phyloP scores from a whole-genome alignment of 2,329 filamentous ascomycete genomes.

The Diaporthe vexans region DNA sequence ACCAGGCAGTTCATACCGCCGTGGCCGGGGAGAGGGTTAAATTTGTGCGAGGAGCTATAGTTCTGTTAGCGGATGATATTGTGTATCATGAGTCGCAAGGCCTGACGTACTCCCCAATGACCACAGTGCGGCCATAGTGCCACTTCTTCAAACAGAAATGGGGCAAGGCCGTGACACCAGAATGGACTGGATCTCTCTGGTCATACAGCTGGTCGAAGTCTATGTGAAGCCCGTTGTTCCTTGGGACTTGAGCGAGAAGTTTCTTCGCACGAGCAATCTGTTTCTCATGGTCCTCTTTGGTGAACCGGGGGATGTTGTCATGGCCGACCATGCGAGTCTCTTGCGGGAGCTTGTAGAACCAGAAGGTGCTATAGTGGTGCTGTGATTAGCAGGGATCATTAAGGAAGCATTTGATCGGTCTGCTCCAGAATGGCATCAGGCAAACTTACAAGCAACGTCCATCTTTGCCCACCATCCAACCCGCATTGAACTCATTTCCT shows the following conservation, averaged over 20 bases:
- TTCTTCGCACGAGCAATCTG: neutral
- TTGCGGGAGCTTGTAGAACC: neutral
- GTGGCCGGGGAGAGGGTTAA: constrained; percentile 19
- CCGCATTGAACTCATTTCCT: neutral
- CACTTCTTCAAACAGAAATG: constrained; percentile 52
- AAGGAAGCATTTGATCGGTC: fast-evolving
- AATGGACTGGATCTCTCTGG: constrained; percentile 35
- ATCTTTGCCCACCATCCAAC: constrained; percentile 18
- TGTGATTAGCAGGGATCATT: neutral
- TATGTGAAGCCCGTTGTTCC: constrained; percentile 36
- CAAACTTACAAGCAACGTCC: neutral
- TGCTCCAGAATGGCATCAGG: neutral
- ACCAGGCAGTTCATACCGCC: constrained; percentile 25
- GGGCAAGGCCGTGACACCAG: constrained; percentile 51
- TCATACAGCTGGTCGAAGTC: constrained; percentile 40
- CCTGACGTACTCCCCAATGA: constrained; percentile 47
- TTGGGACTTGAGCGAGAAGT: constrained; percentile 16
- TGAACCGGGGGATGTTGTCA: constrained; percentile 40
- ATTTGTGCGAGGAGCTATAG: constrained; percentile 4
- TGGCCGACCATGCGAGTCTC: constrained; percentile 11
- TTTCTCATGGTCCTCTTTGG: constrained; percentile 34
- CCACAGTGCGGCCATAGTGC: constrained; percentile 50
- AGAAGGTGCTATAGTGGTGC: neutral
- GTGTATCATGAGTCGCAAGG: too few relatives aligned
- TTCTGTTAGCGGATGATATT: neutral